These are phyloP conservation scores for Ophiorrhiza pumila DNA, from an alignment of 257 asterid genomes.

Conservation along the genomic window DNA sequence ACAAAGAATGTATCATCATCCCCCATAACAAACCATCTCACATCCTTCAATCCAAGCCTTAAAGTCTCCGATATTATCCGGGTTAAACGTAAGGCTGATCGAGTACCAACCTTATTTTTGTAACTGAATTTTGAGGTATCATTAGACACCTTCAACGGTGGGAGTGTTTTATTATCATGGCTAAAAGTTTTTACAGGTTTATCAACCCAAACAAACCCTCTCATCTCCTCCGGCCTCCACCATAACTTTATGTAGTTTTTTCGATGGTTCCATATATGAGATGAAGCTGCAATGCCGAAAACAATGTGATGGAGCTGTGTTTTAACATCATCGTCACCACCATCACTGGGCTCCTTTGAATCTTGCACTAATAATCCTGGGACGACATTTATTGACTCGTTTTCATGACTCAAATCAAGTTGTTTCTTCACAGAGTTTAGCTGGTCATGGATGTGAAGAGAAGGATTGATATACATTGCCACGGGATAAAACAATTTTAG, in stretches of 20 bases:
- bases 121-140: constrained; percentile 29
- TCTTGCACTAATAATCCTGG: not conserved
- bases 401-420: too few species aligned
- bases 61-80: constrained; percentile 31
- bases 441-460: not conserved
- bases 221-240: constrained; percentile 32
- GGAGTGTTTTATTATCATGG: constrained; percentile 10
- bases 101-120: constrained; percentile 15
- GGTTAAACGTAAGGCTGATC: constrained; percentile 31
- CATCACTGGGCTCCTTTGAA: not conserved
- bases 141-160: constrained; percentile 28
- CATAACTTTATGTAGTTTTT: constrained; percentile 35
- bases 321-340: not conserved
- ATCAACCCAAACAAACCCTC: constrained; percentile 45
- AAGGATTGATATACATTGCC: not conserved
- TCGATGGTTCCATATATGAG: constrained; percentile 29
- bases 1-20: constrained; percentile 48
- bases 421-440: not conserved
- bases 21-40: constrained; percentile 45
- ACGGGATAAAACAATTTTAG: constrained; percentile 3
- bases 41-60: constrained; percentile 27
- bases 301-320: constrained; percentile 39
- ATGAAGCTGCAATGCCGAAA: constrained; percentile 44
- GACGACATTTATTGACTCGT: too few species aligned
- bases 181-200: not conserved